Evolutionary conservation across 208 protist species (phyloP).

Genomic region (Trypanosoma boissoni): DNA sequence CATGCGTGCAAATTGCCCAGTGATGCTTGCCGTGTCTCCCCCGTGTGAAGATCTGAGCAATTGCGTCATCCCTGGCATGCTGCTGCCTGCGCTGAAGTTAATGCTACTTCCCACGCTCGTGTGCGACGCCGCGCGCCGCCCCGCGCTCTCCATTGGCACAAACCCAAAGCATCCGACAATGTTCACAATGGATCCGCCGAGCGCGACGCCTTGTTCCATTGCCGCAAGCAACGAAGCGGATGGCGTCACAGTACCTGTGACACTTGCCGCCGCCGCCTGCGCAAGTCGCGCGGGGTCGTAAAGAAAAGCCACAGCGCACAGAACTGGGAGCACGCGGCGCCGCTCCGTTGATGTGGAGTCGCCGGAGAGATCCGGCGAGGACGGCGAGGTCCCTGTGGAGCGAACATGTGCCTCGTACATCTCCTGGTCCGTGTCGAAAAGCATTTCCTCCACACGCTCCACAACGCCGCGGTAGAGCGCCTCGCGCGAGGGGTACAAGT

Average conservation of each 20-base stretch:
- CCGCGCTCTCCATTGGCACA: constrained; percentile 71
- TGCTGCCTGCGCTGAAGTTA: constrained; percentile 1
- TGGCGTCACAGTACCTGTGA: too few relatives aligned
- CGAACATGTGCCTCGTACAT: constrained; percentile 65
- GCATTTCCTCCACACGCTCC: constrained; percentile 68
- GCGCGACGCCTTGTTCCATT: constrained; percentile 57
- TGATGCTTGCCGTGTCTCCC: too few relatives aligned
- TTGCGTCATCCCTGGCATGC: too few relatives aligned
- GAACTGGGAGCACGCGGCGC: constrained; percentile 66
- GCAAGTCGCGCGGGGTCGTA: constrained; percentile 38
- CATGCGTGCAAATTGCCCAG: too few relatives aligned
- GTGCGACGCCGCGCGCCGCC: constrained; percentile 13
- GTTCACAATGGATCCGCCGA: constrained; percentile 67
- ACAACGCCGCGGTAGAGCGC: constrained; percentile 73
- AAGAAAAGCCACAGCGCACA: constrained; percentile 81
- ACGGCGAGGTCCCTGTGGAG: constrained; percentile 2
- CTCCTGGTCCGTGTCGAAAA: constrained; percentile 84
- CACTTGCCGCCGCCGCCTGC: not conserved
- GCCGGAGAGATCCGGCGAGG: too few relatives aligned
- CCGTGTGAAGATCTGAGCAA: too few relatives aligned
- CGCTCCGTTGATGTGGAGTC: constrained; percentile 32
- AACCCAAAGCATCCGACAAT: constrained; percentile 87
- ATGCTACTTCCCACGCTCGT: not conserved
- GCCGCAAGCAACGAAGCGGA: constrained; percentile 28
- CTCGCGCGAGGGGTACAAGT: constrained; percentile 70